These are phyloP conservation scores for Salicornia ramosissima DNA, from an alignment of 148 eudicot genomes.

Conservation along the genomic window DNA sequence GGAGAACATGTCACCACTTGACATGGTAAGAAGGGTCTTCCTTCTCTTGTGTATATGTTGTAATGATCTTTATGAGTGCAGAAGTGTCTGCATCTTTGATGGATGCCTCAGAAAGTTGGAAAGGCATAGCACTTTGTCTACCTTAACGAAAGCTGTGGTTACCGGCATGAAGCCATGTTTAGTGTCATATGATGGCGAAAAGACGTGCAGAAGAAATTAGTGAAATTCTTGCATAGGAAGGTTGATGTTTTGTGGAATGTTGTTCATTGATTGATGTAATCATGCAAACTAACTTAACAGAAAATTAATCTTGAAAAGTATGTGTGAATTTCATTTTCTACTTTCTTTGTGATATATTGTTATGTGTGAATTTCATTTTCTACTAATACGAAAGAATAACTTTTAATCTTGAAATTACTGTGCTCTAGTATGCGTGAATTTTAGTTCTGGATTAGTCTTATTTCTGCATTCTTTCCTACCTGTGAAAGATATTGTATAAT, in stretches of 20 bases:
- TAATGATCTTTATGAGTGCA: background rate
- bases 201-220: background rate
- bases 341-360: too few species aligned
- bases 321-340: too few species aligned
- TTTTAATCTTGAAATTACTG: too few species aligned
- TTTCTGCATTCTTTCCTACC: background rate
- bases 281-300: too few species aligned
- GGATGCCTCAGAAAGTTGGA: background rate
- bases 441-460: too few species aligned
- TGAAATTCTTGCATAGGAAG: too few species aligned
- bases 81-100: background rate
- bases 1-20: conserved; percentile 81
- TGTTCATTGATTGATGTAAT: too few species aligned
- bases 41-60: conserved; percentile 6
- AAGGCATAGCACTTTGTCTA: background rate
- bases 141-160: background rate
- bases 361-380: too few species aligned
- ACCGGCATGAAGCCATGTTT: background rate
- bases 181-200: background rate
- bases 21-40: conserved; percentile 42
- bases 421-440: too few species aligned
- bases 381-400: too few species aligned
- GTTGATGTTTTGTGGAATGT: too few species aligned
- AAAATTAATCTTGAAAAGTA: too few species aligned
- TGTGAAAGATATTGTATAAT: background rate